Evolutionary conservation across 371 early-diverging fungal genomes (phyloP).

Genomic region (Mucor mucedo): DNA sequence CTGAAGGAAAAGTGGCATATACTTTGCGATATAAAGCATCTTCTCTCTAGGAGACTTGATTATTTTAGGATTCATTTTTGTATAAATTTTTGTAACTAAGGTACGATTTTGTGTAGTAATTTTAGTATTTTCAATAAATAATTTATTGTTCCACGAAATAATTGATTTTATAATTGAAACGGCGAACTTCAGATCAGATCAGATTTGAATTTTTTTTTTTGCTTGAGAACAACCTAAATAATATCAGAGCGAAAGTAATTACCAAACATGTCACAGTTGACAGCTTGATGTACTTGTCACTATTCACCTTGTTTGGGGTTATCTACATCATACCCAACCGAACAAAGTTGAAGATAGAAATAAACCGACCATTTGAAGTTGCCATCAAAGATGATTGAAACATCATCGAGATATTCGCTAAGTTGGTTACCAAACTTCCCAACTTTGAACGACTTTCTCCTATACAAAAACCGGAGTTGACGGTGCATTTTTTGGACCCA

Average conservation of each 20-base stretch:
- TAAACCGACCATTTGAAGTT: constrained; percentile 11
- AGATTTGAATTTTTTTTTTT: too few species aligned
- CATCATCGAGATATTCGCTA: constrained; percentile 22
- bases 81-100: too few species aligned
- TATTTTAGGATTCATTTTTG: too few species aligned
- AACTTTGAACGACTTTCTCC: constrained; percentile 22
- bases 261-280: constrained; percentile 21
- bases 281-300: constrained; percentile 11
- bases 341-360: constrained; percentile 12
- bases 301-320: constrained; percentile 19
- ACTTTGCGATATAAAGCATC: too few species aligned
- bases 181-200: too few species aligned
- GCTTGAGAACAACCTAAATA: constrained; percentile 19
- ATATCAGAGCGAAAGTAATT: constrained; percentile 17
- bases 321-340: constrained; percentile 10
- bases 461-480: constrained; percentile 18
- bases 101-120: too few species aligned
- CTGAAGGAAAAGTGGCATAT: too few species aligned
- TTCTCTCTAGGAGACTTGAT: too few species aligned
- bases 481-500: constrained; percentile 21
- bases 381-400: constrained; percentile 23
- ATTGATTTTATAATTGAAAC: too few species aligned
- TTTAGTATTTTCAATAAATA: too few species aligned
- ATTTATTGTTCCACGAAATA: too few species aligned
- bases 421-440: constrained; percentile 21